Percentiles rank a stretch among this genome's conserved stretches.
These are phyloP conservation scores for Candida pseudoviswanathii DNA, from an alignment of 1,139 yeast species.

Conservation along the genomic window DNA sequence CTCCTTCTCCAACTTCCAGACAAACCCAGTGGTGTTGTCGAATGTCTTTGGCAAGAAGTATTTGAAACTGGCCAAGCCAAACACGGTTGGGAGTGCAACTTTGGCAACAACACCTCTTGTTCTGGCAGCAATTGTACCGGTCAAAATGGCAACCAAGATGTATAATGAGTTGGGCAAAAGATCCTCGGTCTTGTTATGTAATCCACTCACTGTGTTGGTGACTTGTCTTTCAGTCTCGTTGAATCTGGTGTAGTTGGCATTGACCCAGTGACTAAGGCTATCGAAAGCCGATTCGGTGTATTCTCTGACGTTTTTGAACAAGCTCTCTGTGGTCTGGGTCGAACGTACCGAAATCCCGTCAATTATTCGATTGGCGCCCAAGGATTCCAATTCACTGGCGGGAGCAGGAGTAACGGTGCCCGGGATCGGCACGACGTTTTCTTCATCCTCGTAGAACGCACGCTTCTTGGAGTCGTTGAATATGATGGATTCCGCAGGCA, in stretches of 20 bases:
- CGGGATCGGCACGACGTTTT: conserved; percentile 51
- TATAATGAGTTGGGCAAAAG: conserved; percentile 77
- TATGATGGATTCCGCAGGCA: conserved; percentile 12
- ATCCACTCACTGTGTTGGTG: conserved; percentile 63
- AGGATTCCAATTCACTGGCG: conserved; percentile 42
- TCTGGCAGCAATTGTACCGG: conserved; percentile 82
- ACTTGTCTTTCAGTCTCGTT: conserved; percentile 67
- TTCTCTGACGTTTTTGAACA: conserved; percentile 51
- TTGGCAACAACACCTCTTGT: conserved; percentile 64
- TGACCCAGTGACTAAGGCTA: conserved; percentile 24
- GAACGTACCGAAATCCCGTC: conserved; percentile 64
- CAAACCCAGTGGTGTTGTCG: conserved; percentile 58
- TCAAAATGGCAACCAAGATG: conserved; percentile 69
- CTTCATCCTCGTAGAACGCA: conserved; percentile 63
- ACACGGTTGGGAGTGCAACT: conserved; percentile 59
- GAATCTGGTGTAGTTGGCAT: conserved; percentile 49
- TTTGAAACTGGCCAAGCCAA: conserved; percentile 72
- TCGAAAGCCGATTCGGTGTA: conserved; percentile 20
- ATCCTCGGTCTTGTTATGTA: conserved; percentile 75
- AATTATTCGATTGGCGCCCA: conserved; percentile 49
- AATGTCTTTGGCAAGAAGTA: conserved; percentile 81
- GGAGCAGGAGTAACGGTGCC: conserved; percentile 59
- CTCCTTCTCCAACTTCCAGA: conserved; percentile 67
- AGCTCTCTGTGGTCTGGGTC: conserved; percentile 48
- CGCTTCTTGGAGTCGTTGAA: conserved; percentile 38